Conservation (phyloP, 257 asterid genomes). For the Jacaranda mimosifolia region DNA sequence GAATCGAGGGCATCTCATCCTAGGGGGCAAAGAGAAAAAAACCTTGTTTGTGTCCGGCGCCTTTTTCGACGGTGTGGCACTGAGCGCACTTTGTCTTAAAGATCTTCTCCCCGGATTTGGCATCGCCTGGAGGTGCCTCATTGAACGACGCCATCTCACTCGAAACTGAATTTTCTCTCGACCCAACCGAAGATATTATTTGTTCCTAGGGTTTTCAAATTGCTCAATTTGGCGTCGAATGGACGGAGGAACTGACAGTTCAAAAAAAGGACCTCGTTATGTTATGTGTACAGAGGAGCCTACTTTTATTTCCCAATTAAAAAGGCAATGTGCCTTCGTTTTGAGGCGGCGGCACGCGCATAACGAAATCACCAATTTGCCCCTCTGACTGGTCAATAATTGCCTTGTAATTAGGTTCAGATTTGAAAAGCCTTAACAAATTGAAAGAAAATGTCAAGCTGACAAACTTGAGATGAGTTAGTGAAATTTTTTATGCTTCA, state of each 20-base stretch:
- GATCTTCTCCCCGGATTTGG: slow-evolving; percentile 78
- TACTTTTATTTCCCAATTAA: background rate
- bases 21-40: background rate
- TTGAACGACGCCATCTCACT: slow-evolving; percentile 69
- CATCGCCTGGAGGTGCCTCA: slow-evolving; percentile 79
- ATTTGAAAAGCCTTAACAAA: too few species aligned
- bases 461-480: too few species aligned
- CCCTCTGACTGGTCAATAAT: slow-evolving; percentile 20
- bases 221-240: background rate
- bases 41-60: slow-evolving; percentile 98
- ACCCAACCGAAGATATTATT: background rate
- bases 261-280: background rate
- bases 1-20: background rate
- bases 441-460: too few species aligned
- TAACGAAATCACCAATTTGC: background rate
- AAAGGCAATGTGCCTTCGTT: background rate
- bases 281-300: background rate
- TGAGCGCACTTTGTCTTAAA: slow-evolving; percentile 91
- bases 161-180: background rate
- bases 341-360: slow-evolving; percentile 45
- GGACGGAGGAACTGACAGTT: background rate
- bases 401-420: background rate
- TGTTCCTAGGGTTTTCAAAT: slow-evolving; percentile 8
- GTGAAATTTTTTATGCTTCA: background rate
- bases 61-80: slow-evolving; percentile 90